phyloP scores from a whole-genome alignment of 208 protist species.

The Trichomonas gallinae region DNA sequence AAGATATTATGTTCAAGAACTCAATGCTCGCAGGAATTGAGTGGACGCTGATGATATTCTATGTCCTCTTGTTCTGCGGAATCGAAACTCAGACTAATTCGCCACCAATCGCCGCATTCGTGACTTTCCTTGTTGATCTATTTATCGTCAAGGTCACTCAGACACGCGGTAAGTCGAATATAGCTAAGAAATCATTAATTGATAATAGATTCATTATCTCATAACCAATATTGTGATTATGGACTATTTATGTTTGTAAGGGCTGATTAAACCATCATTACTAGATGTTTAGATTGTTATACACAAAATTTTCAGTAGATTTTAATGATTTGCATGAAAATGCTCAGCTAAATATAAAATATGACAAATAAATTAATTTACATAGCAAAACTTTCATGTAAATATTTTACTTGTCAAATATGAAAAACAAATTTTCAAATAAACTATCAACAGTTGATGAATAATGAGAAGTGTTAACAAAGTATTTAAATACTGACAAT shows the following conservation, averaged over 20 bases:
- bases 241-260: background rate
- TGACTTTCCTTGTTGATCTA: background rate
- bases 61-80: background rate
- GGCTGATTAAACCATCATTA: too few species aligned
- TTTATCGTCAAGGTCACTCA: background rate
- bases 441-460: too few species aligned
- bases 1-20: background rate
- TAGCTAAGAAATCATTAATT: background rate
- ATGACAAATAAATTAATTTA: too few species aligned
- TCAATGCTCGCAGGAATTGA: background rate
- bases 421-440: too few species aligned
- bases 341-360: too few species aligned
- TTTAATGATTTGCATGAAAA: too few species aligned
- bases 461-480: too few species aligned
- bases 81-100: background rate
- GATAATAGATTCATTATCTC: background rate
- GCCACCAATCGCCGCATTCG: background rate
- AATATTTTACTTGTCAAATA: too few species aligned
- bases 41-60: background rate
- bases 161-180: background rate
- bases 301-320: too few species aligned
- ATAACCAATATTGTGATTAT: background rate
- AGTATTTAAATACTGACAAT: too few species aligned
- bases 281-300: too few species aligned
- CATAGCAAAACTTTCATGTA: too few species aligned